Evolutionary conservation across 345 rosid species (phyloP).

Genomic region (Eucalyptus viminalis): DNA sequence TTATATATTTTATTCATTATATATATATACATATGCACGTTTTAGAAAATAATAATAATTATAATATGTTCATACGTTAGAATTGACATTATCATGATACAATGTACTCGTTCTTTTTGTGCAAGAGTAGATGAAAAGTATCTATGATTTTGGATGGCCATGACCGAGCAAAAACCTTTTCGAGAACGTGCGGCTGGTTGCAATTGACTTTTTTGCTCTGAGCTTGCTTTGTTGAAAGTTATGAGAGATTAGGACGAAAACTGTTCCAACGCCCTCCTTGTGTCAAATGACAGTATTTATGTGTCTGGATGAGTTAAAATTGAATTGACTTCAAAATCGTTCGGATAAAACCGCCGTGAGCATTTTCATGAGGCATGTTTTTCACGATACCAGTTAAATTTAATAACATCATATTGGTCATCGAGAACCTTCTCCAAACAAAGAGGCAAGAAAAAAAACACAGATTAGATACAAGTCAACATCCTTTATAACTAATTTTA

Average conservation of each 20-base stretch:
- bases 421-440: not conserved
- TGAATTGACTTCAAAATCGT: too few relatives aligned
- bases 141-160: not conserved
- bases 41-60: not conserved
- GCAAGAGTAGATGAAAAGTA: not conserved
- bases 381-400: too few relatives aligned
- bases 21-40: too few relatives aligned
- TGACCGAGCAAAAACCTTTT: not conserved
- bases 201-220: too few relatives aligned
- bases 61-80: not conserved
- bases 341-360: too few relatives aligned
- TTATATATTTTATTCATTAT: not conserved
- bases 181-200: too few relatives aligned
- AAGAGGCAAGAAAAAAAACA: too few relatives aligned
- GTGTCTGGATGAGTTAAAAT: too few relatives aligned
- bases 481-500: not conserved
- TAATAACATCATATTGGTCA: not conserved
- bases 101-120: not conserved
- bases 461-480: not conserved
- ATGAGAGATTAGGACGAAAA: too few relatives aligned
- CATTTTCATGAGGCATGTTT: too few relatives aligned
- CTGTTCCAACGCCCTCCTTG: rapidly evolving
- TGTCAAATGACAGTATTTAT: too few relatives aligned
- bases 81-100: not conserved
- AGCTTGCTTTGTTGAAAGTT: too few relatives aligned